These are phyloP conservation scores for Metschnikowia lochheadii DNA, from an alignment of 805 yeast genomes.

Conservation along the genomic window DNA sequence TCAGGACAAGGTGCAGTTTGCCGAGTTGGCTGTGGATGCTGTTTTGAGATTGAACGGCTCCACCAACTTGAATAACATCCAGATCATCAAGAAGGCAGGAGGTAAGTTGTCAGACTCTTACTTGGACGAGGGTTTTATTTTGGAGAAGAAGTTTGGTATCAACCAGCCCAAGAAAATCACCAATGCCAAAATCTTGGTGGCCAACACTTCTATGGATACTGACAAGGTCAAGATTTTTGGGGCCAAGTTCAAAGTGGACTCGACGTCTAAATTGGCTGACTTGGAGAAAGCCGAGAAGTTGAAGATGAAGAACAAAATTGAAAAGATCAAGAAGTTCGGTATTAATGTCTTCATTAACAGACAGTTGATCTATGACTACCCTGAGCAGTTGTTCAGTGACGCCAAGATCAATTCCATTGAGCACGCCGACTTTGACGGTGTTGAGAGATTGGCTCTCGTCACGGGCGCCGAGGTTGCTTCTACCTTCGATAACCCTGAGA, in stretches of 20 bases:
- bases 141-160: constrained; percentile 89
- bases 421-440: constrained; percentile 98
- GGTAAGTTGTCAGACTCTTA: constrained; percentile 89
- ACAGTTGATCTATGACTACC: constrained; percentile 96
- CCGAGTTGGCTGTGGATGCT: constrained; percentile 91
- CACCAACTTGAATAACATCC: constrained; percentile 86
- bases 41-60: constrained; percentile 82
- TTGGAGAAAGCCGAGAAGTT: constrained; percentile 90
- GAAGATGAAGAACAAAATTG: constrained; percentile 87
- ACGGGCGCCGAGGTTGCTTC: constrained; percentile 98
- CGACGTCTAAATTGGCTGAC: constrained; percentile 90
- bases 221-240: constrained; percentile 97
- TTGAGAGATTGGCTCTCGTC: constrained; percentile 91
- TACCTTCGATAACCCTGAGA: constrained; percentile 89
- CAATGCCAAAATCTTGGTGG: constrained; percentile 83
- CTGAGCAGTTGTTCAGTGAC: constrained; percentile 91
- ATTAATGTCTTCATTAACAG: constrained; percentile 91
- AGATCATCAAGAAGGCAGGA: constrained; percentile 88
- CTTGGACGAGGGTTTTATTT: constrained; percentile 92
- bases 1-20: constrained; percentile 90
- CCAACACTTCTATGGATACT: constrained; percentile 95
- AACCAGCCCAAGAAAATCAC: constrained; percentile 84
- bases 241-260: constrained; percentile 94
- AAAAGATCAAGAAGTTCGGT: constrained; percentile 81
- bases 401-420: constrained; percentile 86